Evolutionary conservation across 1,139 yeast genomes (phyloP).

Genomic region (Taphrina wiesneri): DNA sequence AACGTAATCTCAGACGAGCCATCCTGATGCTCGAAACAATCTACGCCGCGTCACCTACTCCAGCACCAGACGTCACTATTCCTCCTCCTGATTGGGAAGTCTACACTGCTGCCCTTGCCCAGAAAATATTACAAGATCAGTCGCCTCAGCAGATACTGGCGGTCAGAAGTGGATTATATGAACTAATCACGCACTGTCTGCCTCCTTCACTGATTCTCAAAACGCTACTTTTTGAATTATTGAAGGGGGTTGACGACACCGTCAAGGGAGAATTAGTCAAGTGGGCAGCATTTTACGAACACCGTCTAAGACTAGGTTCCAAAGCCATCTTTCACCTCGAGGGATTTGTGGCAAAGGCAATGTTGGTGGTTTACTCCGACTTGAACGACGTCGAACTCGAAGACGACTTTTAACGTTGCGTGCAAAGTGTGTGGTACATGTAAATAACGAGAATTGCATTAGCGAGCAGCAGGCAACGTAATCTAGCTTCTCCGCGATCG

Average conservation of each 20-base stretch:
- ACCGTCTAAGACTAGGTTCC: slow-evolving; percentile 78
- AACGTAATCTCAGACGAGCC: slow-evolving; percentile 76
- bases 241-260: slow-evolving; percentile 50
- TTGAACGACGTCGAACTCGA: slow-evolving; percentile 30
- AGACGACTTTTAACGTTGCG: not conserved
- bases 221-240: slow-evolving; percentile 51
- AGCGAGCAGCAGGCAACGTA: not conserved
- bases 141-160: slow-evolving; percentile 68
- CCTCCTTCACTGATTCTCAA: slow-evolving; percentile 80
- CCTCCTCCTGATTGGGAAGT: slow-evolving; percentile 84
- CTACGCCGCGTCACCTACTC: slow-evolving; percentile 58
- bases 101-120: slow-evolving; percentile 67
- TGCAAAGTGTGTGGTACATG: not conserved
- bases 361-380: slow-evolving; percentile 48
- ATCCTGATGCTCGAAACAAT: slow-evolving; percentile 80
- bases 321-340: slow-evolving; percentile 93
- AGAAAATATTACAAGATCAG: slow-evolving; percentile 59
- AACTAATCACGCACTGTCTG: slow-evolving; percentile 85
- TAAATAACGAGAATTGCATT: not conserved
- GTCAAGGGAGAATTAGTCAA: slow-evolving; percentile 60
- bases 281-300: slow-evolving; percentile 76
- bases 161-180: slow-evolving; percentile 75
- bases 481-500: not conserved
- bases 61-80: slow-evolving; percentile 47
- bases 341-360: slow-evolving; percentile 85